A percentile compares a stretch with the other conserved stretches of the same genome.
Conservation (phyloP, 768 basidiomycete genomes). For the Amanita jacksonii region DNA sequence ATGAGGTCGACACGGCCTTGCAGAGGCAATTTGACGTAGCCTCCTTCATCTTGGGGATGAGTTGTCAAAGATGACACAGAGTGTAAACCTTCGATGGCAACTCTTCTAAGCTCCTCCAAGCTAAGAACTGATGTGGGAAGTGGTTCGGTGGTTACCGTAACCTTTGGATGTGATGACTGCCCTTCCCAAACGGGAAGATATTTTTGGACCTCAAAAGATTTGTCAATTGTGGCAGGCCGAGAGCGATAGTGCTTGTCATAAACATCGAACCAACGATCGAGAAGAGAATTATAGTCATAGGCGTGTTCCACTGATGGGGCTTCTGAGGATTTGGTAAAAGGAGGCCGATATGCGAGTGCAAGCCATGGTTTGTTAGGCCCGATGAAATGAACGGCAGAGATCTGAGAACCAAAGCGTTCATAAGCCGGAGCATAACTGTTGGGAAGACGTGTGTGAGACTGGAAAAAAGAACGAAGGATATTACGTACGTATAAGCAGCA, state of each 20-base stretch:
- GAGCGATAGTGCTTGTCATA: conserved; percentile 86
- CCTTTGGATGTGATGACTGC: background rate
- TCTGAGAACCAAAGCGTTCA: conserved; percentile 82
- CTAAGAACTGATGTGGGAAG: conserved; percentile 30
- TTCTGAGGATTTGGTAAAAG: conserved; percentile 27
- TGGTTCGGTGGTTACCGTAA: conserved; percentile 9
- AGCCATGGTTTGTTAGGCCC: conserved; percentile 96
- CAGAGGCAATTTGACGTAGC: conserved; percentile 75
- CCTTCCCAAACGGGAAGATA: conserved; percentile 76
- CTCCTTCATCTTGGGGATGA: conserved; percentile 41
- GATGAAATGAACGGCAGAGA: conserved; percentile 88
- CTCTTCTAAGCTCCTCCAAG: conserved; percentile 53
- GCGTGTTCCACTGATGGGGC: conserved; percentile 31
- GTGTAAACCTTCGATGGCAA: conserved; percentile 52
- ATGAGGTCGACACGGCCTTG: conserved; percentile 87
- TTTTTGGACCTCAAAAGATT: conserved; percentile 51
- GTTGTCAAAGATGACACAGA: conserved; percentile 17
- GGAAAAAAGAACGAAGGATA: conserved; percentile 16
- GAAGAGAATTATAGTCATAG: conserved; percentile 72
- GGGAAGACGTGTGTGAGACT: conserved; percentile 15
- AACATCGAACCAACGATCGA: conserved; percentile 85
- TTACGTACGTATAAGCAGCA: conserved; percentile 86
- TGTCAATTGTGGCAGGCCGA: conserved; percentile 28
- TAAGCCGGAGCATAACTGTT: conserved; percentile 93
- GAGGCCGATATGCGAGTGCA: conserved; percentile 57